Evolutionary conservation across 139 green algal genomes (phyloP).

Genomic region (Chlamydomonas asymmetrica): DNA sequence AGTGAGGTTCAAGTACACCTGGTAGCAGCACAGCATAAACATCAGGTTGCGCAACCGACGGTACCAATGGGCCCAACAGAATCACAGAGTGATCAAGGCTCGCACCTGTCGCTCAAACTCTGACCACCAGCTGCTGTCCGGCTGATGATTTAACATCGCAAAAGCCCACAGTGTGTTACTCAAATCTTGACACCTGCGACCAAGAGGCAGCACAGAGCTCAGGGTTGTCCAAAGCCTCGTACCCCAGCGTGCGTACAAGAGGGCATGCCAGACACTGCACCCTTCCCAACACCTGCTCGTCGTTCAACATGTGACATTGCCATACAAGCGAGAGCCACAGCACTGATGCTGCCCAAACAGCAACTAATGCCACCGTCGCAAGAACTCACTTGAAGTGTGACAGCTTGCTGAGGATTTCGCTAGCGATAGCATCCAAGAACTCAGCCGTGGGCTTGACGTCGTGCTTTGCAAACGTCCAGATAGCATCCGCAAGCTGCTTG

Average conservation of each 20-base stretch:
- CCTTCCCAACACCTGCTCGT: too few relatives aligned
- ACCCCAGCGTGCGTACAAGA: too few relatives aligned
- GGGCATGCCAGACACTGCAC: too few relatives aligned
- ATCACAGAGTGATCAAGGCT: too few relatives aligned
- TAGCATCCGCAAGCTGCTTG: conserved; percentile 47
- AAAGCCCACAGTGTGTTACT: conserved; percentile 54
- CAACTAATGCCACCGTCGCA: too few relatives aligned
- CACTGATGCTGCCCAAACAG: not conserved
- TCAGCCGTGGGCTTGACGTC: conserved; percentile 24
- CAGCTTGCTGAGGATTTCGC: conserved; percentile 35
- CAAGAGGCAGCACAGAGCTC: not conserved
- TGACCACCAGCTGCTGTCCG: conserved; percentile 38
- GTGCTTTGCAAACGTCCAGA: conserved; percentile 50
- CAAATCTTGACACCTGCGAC: conserved; percentile 41
- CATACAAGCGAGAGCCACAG: conserved; percentile 1
- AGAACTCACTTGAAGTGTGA: conserved; percentile 27
- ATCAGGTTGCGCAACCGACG: too few relatives aligned
- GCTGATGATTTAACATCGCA: conserved; percentile 47
- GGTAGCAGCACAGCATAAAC: not conserved
- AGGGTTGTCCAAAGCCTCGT: not conserved
- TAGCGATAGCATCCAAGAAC: conserved; percentile 20
- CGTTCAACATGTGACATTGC: too few relatives aligned
- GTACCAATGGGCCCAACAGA: too few relatives aligned
- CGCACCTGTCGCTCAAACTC: conserved; percentile 50
- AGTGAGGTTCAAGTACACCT: conserved; percentile 34